Conservation (phyloP, 2,329 filamentous ascomycete species). For the Fusarium lateritium region DNA sequence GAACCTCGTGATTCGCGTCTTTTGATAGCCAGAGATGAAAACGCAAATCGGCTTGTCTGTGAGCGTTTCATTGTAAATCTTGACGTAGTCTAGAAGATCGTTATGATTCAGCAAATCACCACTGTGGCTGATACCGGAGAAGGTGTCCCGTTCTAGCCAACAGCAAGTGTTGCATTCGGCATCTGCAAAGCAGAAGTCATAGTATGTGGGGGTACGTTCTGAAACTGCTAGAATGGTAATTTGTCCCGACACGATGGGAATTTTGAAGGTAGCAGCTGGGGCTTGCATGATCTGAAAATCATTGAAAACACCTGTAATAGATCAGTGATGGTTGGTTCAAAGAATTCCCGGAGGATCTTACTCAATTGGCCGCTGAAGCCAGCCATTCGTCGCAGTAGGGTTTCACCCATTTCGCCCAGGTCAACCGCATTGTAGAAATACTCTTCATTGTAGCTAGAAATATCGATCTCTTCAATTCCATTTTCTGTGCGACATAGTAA, state of each 20-base stretch:
- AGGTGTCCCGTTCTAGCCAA: not conserved
- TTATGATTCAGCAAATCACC: not conserved
- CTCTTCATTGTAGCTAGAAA: slow-evolving; percentile 9
- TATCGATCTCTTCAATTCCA: slow-evolving; percentile 19
- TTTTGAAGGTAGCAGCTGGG: slow-evolving; percentile 12
- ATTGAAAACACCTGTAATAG: not conserved
- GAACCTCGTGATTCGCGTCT: slow-evolving; percentile 12
- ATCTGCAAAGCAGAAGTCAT: slow-evolving; percentile 24
- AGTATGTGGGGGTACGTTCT: slow-evolving; percentile 7
- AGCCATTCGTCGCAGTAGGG: slow-evolving; percentile 3
- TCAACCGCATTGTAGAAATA: slow-evolving; percentile 25
- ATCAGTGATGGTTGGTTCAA: accelerated
- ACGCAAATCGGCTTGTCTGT: slow-evolving; percentile 5
- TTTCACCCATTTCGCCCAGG: slow-evolving; percentile 8
- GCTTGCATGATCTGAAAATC: slow-evolving; percentile 28
- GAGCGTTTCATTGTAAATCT: not conserved
- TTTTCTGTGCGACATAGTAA: slow-evolving; percentile 16
- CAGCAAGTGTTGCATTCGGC: not conserved
- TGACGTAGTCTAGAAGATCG: slow-evolving; percentile 20
- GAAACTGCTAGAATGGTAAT: slow-evolving; percentile 15
- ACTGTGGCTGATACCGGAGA: slow-evolving; percentile 18
- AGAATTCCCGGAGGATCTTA: accelerated
- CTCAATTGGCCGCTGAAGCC: not conserved
- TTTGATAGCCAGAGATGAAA: slow-evolving; percentile 6
- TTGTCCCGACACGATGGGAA: not conserved